phyloP scores from a whole-genome alignment of 1,139 yeast genomes.

The Magnusiomyces tetraspermus region DNA sequence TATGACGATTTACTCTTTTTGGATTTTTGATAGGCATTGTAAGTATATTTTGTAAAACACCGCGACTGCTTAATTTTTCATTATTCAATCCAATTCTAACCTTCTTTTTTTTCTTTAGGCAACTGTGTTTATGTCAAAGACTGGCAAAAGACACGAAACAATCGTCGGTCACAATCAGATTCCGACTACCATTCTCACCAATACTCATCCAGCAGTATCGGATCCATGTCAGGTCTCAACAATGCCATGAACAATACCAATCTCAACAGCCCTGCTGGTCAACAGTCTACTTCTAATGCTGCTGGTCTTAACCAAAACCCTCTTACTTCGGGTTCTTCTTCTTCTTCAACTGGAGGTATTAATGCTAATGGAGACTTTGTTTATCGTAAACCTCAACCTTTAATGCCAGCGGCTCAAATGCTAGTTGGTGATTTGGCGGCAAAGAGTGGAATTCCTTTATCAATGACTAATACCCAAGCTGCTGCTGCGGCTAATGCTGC shows the following conservation, averaged over 20 bases:
- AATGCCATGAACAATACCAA: too few relatives aligned
- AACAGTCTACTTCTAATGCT: too few relatives aligned
- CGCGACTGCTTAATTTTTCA: too few relatives aligned
- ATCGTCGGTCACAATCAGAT: conserved; percentile 11
- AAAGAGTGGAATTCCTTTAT: not conserved
- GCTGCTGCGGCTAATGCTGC: not conserved
- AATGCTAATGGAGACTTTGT: conserved; percentile 1
- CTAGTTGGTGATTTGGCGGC: not conserved
- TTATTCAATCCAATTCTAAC: not conserved
- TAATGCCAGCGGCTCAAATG: not conserved
- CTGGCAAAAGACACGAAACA: conserved; percentile 8
- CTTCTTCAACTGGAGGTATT: not conserved
- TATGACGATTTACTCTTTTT: conserved; percentile 67
- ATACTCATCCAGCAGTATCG: conserved; percentile 6
- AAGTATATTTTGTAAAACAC: too few relatives aligned
- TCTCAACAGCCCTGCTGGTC: too few relatives aligned
- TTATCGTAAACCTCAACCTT: not conserved
- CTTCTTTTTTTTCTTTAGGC: conserved; percentile 24
- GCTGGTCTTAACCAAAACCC: too few relatives aligned
- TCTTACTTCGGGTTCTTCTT: not conserved
- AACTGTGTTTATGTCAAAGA: conserved; percentile 62
- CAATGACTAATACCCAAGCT: not conserved
- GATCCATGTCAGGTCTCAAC: conserved; percentile 2
- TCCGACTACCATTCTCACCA: not conserved
- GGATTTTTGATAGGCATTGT: conserved; percentile 85